Percentiles rank a stretch among this genome's conserved stretches.
Conservation (phyloP, 1,139 yeast species). For the Suhomyces terraborum region DNA sequence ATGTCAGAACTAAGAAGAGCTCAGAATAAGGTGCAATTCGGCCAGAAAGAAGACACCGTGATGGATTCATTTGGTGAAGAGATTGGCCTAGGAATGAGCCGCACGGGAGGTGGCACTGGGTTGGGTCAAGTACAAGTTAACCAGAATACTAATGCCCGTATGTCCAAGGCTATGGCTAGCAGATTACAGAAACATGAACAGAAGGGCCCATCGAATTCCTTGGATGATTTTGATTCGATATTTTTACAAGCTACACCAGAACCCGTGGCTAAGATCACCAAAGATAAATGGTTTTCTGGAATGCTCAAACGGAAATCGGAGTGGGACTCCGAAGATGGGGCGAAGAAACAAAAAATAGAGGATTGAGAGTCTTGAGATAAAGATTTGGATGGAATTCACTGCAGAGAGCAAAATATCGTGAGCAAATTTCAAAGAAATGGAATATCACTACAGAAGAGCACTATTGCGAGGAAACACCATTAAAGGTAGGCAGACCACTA, state of each 20-base stretch:
- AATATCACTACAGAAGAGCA: too few species aligned
- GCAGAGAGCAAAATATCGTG: background rate
- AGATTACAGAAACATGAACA: constrained; percentile 34
- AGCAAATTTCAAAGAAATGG: background rate
- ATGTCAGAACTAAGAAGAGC: constrained; percentile 81
- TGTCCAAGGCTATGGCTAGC: constrained; percentile 55
- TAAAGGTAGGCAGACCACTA: too few species aligned
- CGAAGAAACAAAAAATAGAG: constrained; percentile 2
- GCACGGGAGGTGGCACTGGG: constrained; percentile 32
- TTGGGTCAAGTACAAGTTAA: constrained; percentile 42
- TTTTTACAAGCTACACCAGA: constrained; percentile 4
- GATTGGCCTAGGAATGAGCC: constrained; percentile 78
- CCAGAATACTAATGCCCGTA: constrained; percentile 49
- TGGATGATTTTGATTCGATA: constrained; percentile 13
- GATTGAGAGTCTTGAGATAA: background rate
- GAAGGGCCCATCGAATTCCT: constrained; percentile 4
- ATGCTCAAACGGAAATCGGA: constrained; percentile 20
- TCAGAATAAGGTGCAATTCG: constrained; percentile 84
- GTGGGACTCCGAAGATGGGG: background rate
- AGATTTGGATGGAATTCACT: background rate
- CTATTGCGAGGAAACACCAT: too few species aligned
- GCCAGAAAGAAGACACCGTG: constrained; percentile 64
- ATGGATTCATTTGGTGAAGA: constrained; percentile 76
- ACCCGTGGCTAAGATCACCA: background rate
- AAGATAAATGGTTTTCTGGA: constrained; percentile 28